Conservation (phyloP, 805 yeast species). For the Cyberlindnera xishuangbannaensis region DNA sequence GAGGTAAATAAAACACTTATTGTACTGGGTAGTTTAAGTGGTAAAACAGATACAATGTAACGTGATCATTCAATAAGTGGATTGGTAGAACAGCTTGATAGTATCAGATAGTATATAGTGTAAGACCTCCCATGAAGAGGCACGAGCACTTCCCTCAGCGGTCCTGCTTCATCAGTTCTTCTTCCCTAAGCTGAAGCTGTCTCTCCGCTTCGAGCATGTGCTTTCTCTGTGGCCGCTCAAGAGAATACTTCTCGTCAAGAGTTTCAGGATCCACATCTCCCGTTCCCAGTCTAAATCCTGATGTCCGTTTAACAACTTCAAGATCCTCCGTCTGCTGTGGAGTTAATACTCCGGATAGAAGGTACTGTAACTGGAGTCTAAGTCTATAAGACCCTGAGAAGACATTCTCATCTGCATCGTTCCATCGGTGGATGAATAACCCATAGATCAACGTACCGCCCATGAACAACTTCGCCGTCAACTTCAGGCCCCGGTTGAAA, state of each 20-base stretch:
- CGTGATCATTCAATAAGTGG: too few species aligned
- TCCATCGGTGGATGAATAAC: constrained; percentile 77
- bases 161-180: constrained; percentile 22
- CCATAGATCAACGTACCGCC: constrained; percentile 48
- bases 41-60: too few species aligned
- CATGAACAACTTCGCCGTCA: constrained; percentile 47
- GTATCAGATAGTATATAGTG: too few species aligned
- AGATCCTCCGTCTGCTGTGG: constrained; percentile 63
- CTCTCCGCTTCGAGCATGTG: constrained; percentile 75
- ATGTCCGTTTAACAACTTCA: constrained; percentile 25
- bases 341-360: constrained; percentile 45
- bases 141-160: too few species aligned
- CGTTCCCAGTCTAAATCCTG: constrained; percentile 31
- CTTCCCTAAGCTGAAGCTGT: constrained; percentile 64
- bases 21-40: too few species aligned
- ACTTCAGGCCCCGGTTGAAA: constrained; percentile 55
- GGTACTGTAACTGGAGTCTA: constrained; percentile 52
- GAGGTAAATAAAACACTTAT: not conserved
- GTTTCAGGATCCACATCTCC: constrained; percentile 27
- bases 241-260: constrained; percentile 33
- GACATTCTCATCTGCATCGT: constrained; percentile 74
- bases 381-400: constrained; percentile 62
- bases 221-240: constrained; percentile 63
- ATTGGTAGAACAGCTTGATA: too few species aligned
- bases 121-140: too few species aligned